Evolutionary conservation across 768 basidiomycete species (phyloP), one percentile per base, ranked within the genome.

Genomic region (Rhodotorula kratochvilovae): DNA sequence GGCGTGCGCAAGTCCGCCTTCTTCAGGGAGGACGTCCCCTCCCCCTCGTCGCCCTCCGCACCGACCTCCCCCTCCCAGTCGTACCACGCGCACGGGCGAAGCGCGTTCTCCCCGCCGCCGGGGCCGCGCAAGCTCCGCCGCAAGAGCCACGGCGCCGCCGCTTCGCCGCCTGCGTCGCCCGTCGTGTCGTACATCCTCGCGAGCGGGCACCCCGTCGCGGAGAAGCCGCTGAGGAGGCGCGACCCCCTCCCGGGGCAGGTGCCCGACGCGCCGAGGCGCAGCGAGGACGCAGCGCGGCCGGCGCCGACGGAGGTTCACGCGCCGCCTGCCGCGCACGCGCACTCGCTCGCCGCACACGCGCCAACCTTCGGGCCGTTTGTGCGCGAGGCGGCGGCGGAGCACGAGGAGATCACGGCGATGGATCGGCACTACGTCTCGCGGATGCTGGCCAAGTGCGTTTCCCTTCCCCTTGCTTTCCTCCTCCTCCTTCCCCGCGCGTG

Each of bases 371-470:
- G 48, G 25, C 25, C 48, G 25, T 27, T 25, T 25, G 48, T 50
- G 54, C 11, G 33, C 33, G 56, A 43, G 36, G 39, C 6, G 15
- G 61, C 61, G 15, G 23, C 39, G 13, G 62, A 13, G 13, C 16
- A 50, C 7, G 27, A 25, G 42, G 63, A 69, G 56, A 15, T 75
- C 13, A 69, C 67, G 12, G 33, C 62, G 35, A 51, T 61, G 33
- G 70, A 75, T 33, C 43, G 70, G 33, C 74, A 75, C 50, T 72
- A 75, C 68, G 42, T 75, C n/a, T 60, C 62, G 42, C 67, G 67
- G 4, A 67, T 63, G 46, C 54, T 75, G 29, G 55, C 54, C 61
- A 68, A 72, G 74, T 75, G 12, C 42, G 73, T 58, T 31, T 25
- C 31, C 5, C 50, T 11, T 25, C 33, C 16, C 17, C 31, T 25